A percentile compares a stretch with the other conserved stretches of the same genome.
phyloP scores from a whole-genome alignment of 2,329 filamentous ascomycete genomes.

The Leptodontidium sp. region DNA sequence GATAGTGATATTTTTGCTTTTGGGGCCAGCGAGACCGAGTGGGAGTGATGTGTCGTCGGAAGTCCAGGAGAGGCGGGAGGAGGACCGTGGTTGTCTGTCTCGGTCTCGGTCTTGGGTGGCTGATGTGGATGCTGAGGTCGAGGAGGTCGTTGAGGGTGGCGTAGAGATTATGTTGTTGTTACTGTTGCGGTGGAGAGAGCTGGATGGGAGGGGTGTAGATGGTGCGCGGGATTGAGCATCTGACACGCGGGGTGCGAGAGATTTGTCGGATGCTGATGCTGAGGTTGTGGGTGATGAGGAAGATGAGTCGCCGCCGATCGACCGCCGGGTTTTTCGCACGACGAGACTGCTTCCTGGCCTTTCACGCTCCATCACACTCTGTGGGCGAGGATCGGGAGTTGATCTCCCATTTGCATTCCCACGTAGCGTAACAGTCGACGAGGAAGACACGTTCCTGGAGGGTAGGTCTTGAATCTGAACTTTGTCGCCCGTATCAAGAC shows the following conservation, averaged over 20 bases:
- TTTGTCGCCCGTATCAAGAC: conserved; percentile 56
- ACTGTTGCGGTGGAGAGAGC: background rate
- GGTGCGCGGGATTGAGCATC: conserved; percentile 28
- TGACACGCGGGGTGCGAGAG: background rate
- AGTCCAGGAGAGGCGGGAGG: conserved; percentile 62
- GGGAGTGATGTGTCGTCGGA: conserved; percentile 60
- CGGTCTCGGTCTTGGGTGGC: conserved; percentile 16
- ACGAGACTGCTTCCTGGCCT: conserved; percentile 42
- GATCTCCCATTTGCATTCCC: conserved; percentile 49
- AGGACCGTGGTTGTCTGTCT: conserved; percentile 27
- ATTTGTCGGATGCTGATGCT: conserved; percentile 1
- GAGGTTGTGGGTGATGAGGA: conserved; percentile 13
- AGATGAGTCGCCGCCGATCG: conserved; percentile 30
- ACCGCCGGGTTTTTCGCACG: conserved; percentile 43
- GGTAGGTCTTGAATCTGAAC: conserved; percentile 66
- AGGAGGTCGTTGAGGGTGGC: conserved; percentile 28
- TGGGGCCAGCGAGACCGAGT: conserved; percentile 76
- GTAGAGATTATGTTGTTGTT: conserved; percentile 14
- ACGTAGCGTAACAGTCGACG: conserved; percentile 31
- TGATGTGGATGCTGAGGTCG: conserved; percentile 19
- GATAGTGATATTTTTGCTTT: conserved; percentile 68
- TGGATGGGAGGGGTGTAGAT: conserved; percentile 37
- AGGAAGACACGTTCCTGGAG: conserved; percentile 46
- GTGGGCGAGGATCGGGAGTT: conserved; percentile 48
- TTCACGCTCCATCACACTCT: conserved; percentile 39